These are phyloP conservation scores for Primulina eburnea DNA, from an alignment of 257 asterid species.

Conservation along the genomic window DNA sequence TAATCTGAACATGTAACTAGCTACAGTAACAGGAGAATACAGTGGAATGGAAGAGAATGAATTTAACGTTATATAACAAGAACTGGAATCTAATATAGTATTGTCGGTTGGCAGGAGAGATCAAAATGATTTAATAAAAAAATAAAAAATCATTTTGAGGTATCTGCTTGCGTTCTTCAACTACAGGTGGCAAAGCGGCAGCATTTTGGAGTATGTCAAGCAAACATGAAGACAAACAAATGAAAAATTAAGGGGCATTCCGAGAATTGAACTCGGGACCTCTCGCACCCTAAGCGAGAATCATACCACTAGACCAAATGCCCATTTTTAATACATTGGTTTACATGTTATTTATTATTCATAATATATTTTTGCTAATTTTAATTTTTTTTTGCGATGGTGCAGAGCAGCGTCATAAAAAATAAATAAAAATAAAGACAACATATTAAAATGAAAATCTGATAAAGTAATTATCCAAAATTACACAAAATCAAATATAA, in stretches of 20 bases:
- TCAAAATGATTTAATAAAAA: no score
- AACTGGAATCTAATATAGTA: background rate
- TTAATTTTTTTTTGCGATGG: no score
- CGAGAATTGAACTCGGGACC: slow-evolving; percentile 89
- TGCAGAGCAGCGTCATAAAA: no score
- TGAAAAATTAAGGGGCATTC: slow-evolving; percentile 49
- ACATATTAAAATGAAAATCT: no score
- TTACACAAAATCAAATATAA: no score
- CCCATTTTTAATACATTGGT: slow-evolving; percentile 13
- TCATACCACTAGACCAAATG: slow-evolving; percentile 83
- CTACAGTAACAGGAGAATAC: background rate
- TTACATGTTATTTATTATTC: no score
- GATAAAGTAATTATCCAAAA: no score
- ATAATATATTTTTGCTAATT: no score
- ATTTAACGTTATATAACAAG: no score
- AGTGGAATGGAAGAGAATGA: background rate
- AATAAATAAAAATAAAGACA: no score
- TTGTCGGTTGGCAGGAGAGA: background rate
- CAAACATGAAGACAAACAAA: no score
- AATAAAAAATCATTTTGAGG: background rate
- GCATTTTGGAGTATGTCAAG: background rate
- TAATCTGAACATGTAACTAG: no score
- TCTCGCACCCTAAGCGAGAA: slow-evolving; percentile 89
- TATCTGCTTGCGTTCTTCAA: background rate
- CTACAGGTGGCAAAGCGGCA: background rate